phyloP scores from a whole-genome alignment of 2,329 filamentous ascomycete species.

The Epichloe coenophiala region DNA sequence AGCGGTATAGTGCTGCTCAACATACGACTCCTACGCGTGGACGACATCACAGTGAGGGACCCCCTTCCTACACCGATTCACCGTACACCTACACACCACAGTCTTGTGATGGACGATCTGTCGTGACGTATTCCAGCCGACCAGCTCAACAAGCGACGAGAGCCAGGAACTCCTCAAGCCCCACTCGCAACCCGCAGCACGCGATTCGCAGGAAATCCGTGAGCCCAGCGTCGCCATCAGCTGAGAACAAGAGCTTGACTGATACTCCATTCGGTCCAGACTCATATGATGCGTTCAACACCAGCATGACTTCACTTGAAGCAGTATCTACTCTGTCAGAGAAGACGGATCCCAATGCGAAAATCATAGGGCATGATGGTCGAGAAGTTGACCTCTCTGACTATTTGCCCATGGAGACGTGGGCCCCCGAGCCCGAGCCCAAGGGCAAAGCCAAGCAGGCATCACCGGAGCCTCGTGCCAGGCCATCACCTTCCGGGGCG shows the following conservation, averaged over 20 bases:
- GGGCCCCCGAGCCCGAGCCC: constrained; percentile 63
- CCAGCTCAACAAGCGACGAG: constrained; percentile 14
- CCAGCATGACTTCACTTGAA: constrained; percentile 29
- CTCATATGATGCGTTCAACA: constrained; percentile 61
- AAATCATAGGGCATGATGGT: constrained; percentile 64
- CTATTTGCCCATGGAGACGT: constrained; percentile 62
- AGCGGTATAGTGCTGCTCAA: constrained; percentile 28
- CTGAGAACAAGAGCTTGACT: constrained; percentile 38
- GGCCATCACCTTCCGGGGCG: constrained; percentile 34
- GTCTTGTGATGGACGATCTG: constrained; percentile 29
- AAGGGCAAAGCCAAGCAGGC: constrained; percentile 18
- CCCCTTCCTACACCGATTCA: constrained; percentile 13
- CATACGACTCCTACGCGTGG: constrained; percentile 29
- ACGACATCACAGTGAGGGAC: constrained; percentile 21
- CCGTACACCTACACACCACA: constrained; percentile 23
- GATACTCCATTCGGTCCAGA: constrained; percentile 62
- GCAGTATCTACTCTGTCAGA: constrained; percentile 16
- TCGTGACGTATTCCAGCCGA: constrained; percentile 25
- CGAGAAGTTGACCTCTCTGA: constrained; percentile 69
- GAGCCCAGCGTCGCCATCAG: constrained; percentile 49
- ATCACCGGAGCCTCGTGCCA: constrained; percentile 20
- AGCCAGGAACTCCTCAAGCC: constrained; percentile 20
- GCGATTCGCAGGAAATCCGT: constrained; percentile 59
- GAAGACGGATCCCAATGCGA: constrained; percentile 43
- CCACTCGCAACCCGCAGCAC: constrained; percentile 32